Base-by-base conservation (phyloP, 1,284 basidiomycete species). In the Coniferiporia weirii region DNA sequence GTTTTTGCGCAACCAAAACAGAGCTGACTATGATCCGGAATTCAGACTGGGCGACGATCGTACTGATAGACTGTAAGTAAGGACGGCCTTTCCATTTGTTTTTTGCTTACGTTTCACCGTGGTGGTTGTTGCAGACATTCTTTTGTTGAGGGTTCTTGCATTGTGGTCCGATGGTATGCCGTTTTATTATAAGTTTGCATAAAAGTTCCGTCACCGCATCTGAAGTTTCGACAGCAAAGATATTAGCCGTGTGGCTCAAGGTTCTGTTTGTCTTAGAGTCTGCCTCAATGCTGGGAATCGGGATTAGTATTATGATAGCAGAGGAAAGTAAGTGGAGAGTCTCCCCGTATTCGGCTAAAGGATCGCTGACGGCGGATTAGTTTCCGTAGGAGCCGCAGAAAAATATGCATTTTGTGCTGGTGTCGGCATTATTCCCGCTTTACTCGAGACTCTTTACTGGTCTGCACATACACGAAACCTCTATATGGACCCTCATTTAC, bases 51-150 rank as follows among this genome's bases (percentile, higher is more conserved):
- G 38, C 43, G 27, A 57, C 47, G 6, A 12, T 57, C 19, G 19
- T 57, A 7, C 36, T 57, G 8, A 51, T 51, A 19, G 55, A 57
- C 19, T 57, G 55, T 51, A n/a, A 48, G 27, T 32, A 12, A 20
- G 1, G 22, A 19, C 9, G 13, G 3, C 12, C 12, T 13, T n/a
- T 46, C n/a, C 17, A n/a, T 46, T 4, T 46, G 4, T n/a, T 46
- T 34, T 10, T 27, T 27, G 5, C n/a, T 15, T 1, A 20, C 12
- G 3, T 8, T 9, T n/a, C 20, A 2, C 13, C 5, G n/a, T 51
- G 17, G 6, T 15, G 1, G n/a, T 9, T 19, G 10, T 36, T 5
- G 50, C 27, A 27, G 55, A 57, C 32, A 57, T 57, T 13, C 55
- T 57, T 22, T 46, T 40, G 15, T 40, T 49, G 47, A 57, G 55